These are phyloP conservation scores for Leishmania amazonensis DNA, from an alignment of 208 protist species.

Conservation along the genomic window DNA sequence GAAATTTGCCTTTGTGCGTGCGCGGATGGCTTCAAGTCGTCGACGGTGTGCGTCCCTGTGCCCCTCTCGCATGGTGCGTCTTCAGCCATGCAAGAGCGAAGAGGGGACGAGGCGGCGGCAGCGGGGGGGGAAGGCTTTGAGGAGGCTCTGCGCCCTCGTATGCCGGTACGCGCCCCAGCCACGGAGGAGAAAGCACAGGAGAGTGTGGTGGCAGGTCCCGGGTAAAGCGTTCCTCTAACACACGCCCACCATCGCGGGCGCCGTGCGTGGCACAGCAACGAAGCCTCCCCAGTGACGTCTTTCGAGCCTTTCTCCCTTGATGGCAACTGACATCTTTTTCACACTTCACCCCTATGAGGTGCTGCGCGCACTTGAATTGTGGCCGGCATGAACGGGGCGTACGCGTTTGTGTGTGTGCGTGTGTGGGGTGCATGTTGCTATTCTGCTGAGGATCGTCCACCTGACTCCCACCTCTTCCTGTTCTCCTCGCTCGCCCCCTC, in stretches of 20 bases:
- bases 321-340: not conserved
- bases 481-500: not conserved
- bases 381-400: not conserved
- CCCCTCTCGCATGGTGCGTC: not conserved
- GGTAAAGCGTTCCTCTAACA: not conserved
- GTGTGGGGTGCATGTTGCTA: not conserved
- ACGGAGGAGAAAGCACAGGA: not conserved
- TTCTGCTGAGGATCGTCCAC: not conserved
- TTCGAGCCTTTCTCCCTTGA: not conserved
- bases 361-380: not conserved
- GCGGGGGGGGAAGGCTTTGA: not conserved
- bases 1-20: not conserved
- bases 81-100: not conserved
- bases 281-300: not conserved
- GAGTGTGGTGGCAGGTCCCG: not conserved
- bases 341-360: not conserved
- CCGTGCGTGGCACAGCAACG: not conserved
- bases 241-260: not conserved
- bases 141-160: not conserved
- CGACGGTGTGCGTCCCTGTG: not conserved
- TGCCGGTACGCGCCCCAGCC: not conserved
- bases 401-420: not conserved
- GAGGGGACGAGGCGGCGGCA: not conserved
- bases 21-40: not conserved
- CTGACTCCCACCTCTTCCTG: not conserved